Base-by-base conservation (phyloP, 805 yeast species). In the Metschnikowia shivogae region DNA sequence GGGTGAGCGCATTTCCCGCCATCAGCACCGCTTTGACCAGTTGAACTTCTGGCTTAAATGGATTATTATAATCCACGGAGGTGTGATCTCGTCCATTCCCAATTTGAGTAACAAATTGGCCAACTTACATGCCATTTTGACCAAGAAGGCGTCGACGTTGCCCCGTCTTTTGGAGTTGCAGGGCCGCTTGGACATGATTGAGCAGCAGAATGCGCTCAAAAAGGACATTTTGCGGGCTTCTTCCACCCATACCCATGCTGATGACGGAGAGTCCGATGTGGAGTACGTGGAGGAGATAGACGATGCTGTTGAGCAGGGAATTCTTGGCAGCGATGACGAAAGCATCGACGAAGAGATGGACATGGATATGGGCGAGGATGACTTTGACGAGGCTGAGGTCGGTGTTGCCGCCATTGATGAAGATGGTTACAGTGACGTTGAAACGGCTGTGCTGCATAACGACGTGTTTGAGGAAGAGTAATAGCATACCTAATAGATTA, bases 211-310 rank as follows among this genome's bases (percentile, higher is more conserved):
- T 34, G 72, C 67, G 34, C 60, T 73, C 51, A 71, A 68, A 48
- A 60, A 63, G 38, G 76, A 74, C 48, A 61, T 75, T 29, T 48
- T 67, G 37, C 61, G 48, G 48, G 61, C 54, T 17, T 61, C 55
- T 4, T 54, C 52, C 7, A 26, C 38, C 9, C 46, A 42, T 22
- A 58, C 57, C 19, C 62, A 58, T n/a, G 60, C 54, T n/a, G 63
- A 62, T 7, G 63, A 59, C 7, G 59, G 54, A 1, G 79, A 75
- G 46, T 63, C 71, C 42, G 82, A 75, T 42, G 84, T 84, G n/a
- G 90, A 84, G 54, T 84, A 83, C 56, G 68, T 80, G 20, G 92
- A 84, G 63, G 90, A 83, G 54, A 60, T 84, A 22, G 84, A 78
- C 56, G 81, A 76, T 50, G 77, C 77, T n/a, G 48, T 42, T 31